These are phyloP conservation scores for Floccularia luteovirens DNA, from an alignment of 768 basidiomycete genomes.

Conservation along the genomic window DNA sequence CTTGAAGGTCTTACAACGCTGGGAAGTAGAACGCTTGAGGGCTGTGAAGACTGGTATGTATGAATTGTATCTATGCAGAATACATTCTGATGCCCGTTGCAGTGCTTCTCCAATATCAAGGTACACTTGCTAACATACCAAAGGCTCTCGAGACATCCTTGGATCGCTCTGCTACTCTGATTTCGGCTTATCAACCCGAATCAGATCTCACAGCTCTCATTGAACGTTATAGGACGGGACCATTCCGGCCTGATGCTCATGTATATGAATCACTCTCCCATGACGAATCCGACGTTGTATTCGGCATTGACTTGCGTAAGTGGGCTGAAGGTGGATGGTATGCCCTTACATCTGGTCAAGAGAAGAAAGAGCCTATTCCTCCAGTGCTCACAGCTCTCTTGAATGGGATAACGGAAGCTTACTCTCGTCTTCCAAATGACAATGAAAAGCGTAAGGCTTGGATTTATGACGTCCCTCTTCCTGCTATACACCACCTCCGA, in stretches of 20 bases:
- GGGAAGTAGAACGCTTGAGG: conserved; percentile 78
- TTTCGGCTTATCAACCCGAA: conserved; percentile 84
- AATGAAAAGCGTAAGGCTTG: conserved; percentile 82
- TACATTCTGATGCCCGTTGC: neutral
- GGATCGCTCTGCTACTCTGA: conserved; percentile 65
- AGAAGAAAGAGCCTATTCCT: conserved; percentile 60
- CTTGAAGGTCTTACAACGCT: conserved; percentile 71
- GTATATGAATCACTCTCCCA: conserved; percentile 83
- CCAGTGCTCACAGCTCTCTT: conserved; percentile 68
- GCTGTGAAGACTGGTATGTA: conserved; percentile 74
- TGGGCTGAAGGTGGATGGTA: conserved; percentile 87
- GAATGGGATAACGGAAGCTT: conserved; percentile 53
- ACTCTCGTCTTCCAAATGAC: conserved; percentile 53
- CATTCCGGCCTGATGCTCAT: conserved; percentile 82
- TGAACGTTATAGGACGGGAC: conserved; percentile 88
- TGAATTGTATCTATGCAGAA: neutral
- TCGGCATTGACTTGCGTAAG: conserved; percentile 85
- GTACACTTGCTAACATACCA: conserved; percentile 66
- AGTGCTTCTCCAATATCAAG: conserved; percentile 87
- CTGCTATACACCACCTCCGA: conserved; percentile 77
- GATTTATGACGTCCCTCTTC: conserved; percentile 92
- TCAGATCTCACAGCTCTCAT: conserved; percentile 81
- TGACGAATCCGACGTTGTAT: conserved; percentile 79
- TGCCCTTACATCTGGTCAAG: conserved; percentile 42
- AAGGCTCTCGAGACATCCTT: conserved; percentile 56